A percentile compares a stretch with the other conserved stretches of the same genome.
These are phyloP conservation scores for Daldinia childiae DNA, from an alignment of 495 filamentous ascomycete species.

Conservation along the genomic window DNA sequence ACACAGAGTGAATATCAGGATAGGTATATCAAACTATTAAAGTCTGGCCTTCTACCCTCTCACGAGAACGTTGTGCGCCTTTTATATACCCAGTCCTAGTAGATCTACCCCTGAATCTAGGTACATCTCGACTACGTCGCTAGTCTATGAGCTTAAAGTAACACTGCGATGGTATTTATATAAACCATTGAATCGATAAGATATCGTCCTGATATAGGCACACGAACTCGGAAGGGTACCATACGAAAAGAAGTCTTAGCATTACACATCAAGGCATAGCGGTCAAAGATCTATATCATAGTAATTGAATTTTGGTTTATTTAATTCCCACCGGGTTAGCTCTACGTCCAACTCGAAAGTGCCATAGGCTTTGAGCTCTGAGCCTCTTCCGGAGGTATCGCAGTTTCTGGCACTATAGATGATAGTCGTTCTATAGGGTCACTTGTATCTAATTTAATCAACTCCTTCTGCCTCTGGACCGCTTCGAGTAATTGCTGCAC, in stretches of 20 bases:
- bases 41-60: too few relatives aligned
- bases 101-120: too few relatives aligned
- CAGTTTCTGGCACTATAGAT: background rate
- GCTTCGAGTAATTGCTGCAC: slow-evolving; percentile 32
- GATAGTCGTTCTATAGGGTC: background rate
- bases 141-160: too few relatives aligned
- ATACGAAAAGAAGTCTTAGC: background rate
- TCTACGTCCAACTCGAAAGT: slow-evolving; percentile 16
- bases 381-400: background rate
- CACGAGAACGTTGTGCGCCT: too few relatives aligned
- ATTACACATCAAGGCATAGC: background rate
- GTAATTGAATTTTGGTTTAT: background rate
- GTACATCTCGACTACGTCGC: too few relatives aligned
- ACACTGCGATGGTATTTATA: too few relatives aligned
- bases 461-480: slow-evolving; percentile 13
- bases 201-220: too few relatives aligned
- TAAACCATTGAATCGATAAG: too few relatives aligned
- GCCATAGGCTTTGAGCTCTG: background rate
- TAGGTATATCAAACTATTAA: too few relatives aligned
- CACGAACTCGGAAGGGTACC: too few relatives aligned
- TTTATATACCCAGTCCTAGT: too few relatives aligned
- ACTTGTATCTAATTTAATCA: background rate
- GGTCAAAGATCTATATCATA: background rate
- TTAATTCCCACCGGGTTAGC: background rate
- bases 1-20: too few relatives aligned